phyloP scores from a whole-genome alignment of 2,329 filamentous ascomycete genomes.

The Apiospora pterosperma region DNA sequence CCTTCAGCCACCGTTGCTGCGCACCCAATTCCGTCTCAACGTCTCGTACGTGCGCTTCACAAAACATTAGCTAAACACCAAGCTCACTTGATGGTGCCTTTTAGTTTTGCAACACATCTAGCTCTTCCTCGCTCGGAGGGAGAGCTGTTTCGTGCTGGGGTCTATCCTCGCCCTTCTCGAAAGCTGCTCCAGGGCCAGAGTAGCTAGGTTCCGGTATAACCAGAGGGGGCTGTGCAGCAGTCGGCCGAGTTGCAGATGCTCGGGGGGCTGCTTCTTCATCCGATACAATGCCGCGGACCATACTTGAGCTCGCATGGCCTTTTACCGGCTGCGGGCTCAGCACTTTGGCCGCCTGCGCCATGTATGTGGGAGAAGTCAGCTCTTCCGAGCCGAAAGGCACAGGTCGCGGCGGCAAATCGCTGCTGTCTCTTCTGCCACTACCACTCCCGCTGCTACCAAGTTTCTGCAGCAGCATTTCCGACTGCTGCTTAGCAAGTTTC shows the following conservation, averaged over 20 bases:
- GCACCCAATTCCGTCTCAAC: neutral
- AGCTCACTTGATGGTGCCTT: neutral
- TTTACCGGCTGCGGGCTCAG: conserved; percentile 42
- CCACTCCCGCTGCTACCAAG: conserved; percentile 36
- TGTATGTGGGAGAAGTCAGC: conserved; percentile 41
- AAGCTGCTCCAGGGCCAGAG: conserved; percentile 45
- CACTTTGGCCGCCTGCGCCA: conserved; percentile 34
- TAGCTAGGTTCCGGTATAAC: conserved; percentile 42
- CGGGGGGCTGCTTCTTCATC: conserved; percentile 16
- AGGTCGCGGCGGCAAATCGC: conserved; percentile 45
- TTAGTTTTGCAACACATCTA: conserved; percentile 10
- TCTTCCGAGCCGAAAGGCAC: conserved; percentile 53
- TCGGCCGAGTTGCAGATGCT: conserved; percentile 6
- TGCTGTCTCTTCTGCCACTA: conserved; percentile 27
- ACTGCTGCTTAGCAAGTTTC: conserved; percentile 65
- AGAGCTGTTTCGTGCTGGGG: conserved; percentile 34
- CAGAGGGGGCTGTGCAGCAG: conserved; percentile 14
- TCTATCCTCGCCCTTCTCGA: conserved; percentile 47
- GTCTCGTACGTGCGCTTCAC: neutral
- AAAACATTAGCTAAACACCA: neutral
- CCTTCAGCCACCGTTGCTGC: neutral
- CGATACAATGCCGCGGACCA: conserved; percentile 16
- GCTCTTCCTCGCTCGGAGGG: conserved; percentile 28
- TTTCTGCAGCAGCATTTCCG: conserved; percentile 55
- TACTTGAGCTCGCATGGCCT: conserved; percentile 32